Conservation (phyloP, 805 yeast genomes). For the Yamadazyma endophytica region DNA sequence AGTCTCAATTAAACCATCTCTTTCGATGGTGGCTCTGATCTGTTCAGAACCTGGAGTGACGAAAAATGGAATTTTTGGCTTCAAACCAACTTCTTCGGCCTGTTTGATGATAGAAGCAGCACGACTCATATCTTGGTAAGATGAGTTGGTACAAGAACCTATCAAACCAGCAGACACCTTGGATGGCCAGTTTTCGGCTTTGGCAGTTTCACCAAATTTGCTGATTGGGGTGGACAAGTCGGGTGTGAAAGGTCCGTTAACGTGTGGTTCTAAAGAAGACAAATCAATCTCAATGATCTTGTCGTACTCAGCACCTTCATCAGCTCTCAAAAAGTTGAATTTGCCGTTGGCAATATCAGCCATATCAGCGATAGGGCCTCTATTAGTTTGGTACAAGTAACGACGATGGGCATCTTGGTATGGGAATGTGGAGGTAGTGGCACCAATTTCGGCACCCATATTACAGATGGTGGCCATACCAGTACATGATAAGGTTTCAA, state of each 20-base stretch:
- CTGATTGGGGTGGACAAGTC: constrained; percentile 94
- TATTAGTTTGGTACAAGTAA: constrained; percentile 78
- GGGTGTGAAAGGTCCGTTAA: constrained; percentile 98
- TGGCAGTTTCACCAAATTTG: constrained; percentile 67
- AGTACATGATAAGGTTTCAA: constrained; percentile 81
- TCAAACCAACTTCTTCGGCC: constrained; percentile 81
- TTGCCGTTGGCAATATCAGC: constrained; percentile 62
- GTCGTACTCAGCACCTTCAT: constrained; percentile 86
- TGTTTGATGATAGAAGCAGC: constrained; percentile 87
- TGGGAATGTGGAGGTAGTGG: constrained; percentile 97
- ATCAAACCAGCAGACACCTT: constrained; percentile 88
- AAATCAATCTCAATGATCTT: constrained; percentile 87
- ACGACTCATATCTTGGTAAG: constrained; percentile 97
- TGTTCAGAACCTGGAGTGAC: constrained; percentile 99
- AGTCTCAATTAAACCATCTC: constrained; percentile 84
- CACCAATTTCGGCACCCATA: constrained; percentile 99
- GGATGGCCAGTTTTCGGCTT: constrained; percentile 79
- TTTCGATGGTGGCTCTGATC: constrained; percentile 92
- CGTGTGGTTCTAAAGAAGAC: constrained; percentile 84
- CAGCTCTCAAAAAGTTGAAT: constrained; percentile 71
- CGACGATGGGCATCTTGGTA: constrained; percentile 76
- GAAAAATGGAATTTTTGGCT: constrained; percentile 86
- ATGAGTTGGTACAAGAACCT: constrained; percentile 98
- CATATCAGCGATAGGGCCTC: constrained; percentile 77
- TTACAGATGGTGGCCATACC: constrained; percentile 99